Evolutionary conservation across 345 rosid species (phyloP).

Genomic region (Mallotus nudiflorus): DNA sequence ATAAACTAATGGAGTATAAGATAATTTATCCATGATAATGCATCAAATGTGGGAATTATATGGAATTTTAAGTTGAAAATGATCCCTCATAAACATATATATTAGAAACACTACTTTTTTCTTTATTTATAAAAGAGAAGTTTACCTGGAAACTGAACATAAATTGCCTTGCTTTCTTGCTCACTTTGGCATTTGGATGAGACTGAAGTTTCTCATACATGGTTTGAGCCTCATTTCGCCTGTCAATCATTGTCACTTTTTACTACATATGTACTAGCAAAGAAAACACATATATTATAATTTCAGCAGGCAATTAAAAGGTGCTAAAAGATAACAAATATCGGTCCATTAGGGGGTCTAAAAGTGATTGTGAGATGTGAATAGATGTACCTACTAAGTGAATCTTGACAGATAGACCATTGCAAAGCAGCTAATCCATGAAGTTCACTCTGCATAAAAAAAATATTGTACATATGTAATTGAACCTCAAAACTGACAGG

Average conservation of each 20-base stretch:
- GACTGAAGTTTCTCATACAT: constrained; percentile 89
- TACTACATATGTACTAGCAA: not conserved
- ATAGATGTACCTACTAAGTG: constrained; percentile 54
- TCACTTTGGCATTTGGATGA: constrained; percentile 69
- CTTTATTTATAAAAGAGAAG: too few species aligned
- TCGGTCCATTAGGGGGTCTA: too few species aligned
- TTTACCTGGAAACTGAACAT: constrained; percentile 85
- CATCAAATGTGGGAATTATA: too few species aligned
- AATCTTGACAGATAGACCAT: constrained; percentile 93
- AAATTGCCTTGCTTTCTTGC: constrained; percentile 77
- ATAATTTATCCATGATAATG: not conserved
- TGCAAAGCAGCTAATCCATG: constrained; percentile 94
- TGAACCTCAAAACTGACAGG: not conserved
- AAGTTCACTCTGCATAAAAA: constrained; percentile 69
- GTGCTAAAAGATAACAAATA: too few species aligned
- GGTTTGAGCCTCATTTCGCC: constrained; percentile 60
- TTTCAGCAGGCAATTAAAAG: not conserved
- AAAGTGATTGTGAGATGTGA: too few species aligned
- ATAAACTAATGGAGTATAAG: too few species aligned
- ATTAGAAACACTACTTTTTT: too few species aligned
- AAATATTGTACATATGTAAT: not conserved
- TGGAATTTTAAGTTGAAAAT: too few species aligned
- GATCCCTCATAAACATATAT: too few species aligned
- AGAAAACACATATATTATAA: not conserved
- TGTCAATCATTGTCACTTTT: constrained; percentile 33